Evolutionary conservation across 305 asterid genomes (phyloP).

Genomic region (Fraxinus floribunda): DNA sequence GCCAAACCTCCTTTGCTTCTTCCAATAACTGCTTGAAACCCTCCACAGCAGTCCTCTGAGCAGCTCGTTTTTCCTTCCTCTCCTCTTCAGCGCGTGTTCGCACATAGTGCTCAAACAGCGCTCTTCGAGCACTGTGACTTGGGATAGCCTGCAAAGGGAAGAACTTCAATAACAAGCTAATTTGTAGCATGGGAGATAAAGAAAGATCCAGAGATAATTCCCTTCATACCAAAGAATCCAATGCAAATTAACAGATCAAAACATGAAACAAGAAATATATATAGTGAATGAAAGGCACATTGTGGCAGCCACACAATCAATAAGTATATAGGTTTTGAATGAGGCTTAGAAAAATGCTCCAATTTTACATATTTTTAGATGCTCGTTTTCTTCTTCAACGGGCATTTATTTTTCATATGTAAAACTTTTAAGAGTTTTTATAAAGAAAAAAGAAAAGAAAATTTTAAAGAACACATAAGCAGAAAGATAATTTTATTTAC

Average conservation of each 20-base stretch:
- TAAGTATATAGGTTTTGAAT: not conserved
- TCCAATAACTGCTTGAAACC: constrained; percentile 93
- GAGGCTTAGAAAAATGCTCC: not conserved
- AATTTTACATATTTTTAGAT: not conserved
- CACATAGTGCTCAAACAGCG: constrained; percentile 91
- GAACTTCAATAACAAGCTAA: constrained; percentile 16
- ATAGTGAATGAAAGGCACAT: not conserved
- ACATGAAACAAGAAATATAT: not conserved
- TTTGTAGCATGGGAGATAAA: not conserved
- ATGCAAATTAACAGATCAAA: not conserved
- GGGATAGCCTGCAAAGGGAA: constrained; percentile 67
- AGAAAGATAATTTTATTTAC: not conserved
- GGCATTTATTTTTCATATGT: not conserved
- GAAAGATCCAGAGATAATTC: not conserved
- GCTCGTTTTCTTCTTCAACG: not conserved
- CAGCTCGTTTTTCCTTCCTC: constrained; percentile 96
- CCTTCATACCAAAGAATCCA: not conserved
- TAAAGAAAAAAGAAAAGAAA: not conserved
- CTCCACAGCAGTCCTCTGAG: constrained; percentile 84
- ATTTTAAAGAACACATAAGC: not conserved
- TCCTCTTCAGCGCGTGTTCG: constrained; percentile 98
- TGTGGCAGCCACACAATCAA: not conserved
- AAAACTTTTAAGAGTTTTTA: not conserved
- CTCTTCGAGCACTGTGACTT: constrained; percentile 89
- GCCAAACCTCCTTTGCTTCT: constrained; percentile 97